Evolutionary conservation across 202 grass and related monocot species (phyloP).

Genomic region (Sporobolus alterniflorus): DNA sequence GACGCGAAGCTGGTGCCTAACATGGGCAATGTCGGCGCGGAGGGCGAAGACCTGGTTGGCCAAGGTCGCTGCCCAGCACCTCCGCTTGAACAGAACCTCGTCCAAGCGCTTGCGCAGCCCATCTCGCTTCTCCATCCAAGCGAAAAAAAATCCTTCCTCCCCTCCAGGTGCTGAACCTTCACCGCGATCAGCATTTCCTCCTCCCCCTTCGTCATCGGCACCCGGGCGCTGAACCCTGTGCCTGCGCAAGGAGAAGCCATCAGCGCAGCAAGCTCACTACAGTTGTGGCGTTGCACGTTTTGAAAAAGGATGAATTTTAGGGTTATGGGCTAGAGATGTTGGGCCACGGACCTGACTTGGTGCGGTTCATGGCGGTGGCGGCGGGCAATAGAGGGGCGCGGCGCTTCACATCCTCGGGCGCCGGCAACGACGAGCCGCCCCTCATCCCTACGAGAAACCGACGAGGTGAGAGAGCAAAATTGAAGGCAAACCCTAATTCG

Average conservation of each 20-base stretch:
- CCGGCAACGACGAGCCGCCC: background rate
- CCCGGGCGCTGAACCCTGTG: background rate
- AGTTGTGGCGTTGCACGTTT: background rate
- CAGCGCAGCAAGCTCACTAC: background rate
- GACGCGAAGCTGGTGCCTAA: background rate
- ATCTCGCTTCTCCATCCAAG: background rate
- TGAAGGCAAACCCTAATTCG: background rate
- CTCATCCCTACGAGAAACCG: background rate
- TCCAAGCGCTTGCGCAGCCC: background rate
- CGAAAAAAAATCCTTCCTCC: background rate
- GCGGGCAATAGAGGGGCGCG: background rate
- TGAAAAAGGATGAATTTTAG: background rate
- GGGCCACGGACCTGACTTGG: background rate
- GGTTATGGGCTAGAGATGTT: too few species aligned
- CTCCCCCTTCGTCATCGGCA: too few species aligned
- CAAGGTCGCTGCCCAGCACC: slow-evolving; percentile 3
- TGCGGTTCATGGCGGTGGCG: background rate
- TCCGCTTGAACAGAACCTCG: slow-evolving; percentile 11
- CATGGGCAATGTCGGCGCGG: background rate
- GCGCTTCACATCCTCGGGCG: background rate
- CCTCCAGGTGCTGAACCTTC: slow-evolving; percentile 3
- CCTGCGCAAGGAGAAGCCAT: background rate
- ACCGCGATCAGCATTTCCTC: background rate
- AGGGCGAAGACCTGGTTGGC: background rate
- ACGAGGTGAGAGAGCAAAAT: background rate